Evolutionary conservation across 768 basidiomycete genomes (phyloP).

Genomic region (Cytidiella melzeri): DNA sequence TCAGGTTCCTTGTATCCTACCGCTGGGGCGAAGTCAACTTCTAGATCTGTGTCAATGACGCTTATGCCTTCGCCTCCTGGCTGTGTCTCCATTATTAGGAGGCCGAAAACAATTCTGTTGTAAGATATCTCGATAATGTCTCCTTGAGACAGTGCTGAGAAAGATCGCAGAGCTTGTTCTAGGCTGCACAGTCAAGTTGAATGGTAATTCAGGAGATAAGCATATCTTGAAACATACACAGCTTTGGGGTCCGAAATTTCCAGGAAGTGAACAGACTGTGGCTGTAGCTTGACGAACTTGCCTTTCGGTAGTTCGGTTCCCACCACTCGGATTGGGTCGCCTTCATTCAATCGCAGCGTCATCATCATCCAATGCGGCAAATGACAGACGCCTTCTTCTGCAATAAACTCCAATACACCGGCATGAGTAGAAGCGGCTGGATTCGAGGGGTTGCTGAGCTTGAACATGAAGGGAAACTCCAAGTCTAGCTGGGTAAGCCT

Average conservation of each 20-base stretch:
- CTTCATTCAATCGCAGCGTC: conserved; percentile 86
- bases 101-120: conserved; percentile 90
- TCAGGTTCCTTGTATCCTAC: conserved; percentile 94
- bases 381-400: conserved; percentile 92
- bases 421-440: conserved; percentile 85
- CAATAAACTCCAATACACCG: conserved; percentile 98
- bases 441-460: conserved; percentile 87
- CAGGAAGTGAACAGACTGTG: conserved; percentile 90
- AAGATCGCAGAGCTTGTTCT: conserved; percentile 92
- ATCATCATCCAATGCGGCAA: conserved; percentile 99
- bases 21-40: conserved; percentile 95
- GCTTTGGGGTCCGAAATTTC: conserved; percentile 98
- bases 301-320: conserved; percentile 88
- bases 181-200: conserved; percentile 44
- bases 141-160: conserved; percentile 85
- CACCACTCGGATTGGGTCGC: conserved; percentile 90
- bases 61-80: conserved; percentile 86
- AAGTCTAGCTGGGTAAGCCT: conserved; percentile 83
- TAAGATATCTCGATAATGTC: conserved; percentile 99
- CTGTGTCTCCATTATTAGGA: conserved; percentile 90
- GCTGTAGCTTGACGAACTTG: conserved; percentile 94
- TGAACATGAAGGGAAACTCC: conserved; percentile 93
- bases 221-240: conserved; percentile 55
- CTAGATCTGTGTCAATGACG: conserved; percentile 92
- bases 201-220: neutral